Conservation (phyloP, 2,329 filamentous ascomycete genomes). For the Colletotrichum sansevieriae region DNA sequence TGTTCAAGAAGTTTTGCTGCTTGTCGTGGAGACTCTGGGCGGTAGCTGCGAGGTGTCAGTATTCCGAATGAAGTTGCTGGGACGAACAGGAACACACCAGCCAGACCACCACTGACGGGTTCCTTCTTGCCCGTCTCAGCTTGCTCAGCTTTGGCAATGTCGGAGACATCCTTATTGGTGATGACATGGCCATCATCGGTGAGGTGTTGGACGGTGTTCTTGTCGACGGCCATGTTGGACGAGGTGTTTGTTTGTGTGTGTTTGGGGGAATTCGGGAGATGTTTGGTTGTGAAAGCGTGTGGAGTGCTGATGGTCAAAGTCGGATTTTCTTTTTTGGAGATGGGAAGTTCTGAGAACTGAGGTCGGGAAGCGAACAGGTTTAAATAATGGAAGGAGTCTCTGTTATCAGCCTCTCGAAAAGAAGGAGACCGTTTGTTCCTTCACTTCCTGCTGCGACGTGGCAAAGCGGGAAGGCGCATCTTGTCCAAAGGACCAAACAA, state of each 20-base stretch:
- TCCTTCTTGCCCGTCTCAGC: not conserved
- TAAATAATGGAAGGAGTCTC: no score
- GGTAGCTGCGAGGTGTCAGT: not conserved
- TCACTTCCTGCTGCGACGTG: no score
- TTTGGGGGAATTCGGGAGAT: not conserved
- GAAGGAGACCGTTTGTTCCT: no score
- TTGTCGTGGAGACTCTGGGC: constrained; percentile 15
- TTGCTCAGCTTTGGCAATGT: constrained; percentile 6
- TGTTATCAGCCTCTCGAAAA: no score
- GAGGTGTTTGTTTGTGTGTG: not conserved
- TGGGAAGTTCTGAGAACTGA: no score
- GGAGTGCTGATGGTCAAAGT: no score
- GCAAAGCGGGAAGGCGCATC: no score
- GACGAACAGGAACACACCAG: not conserved
- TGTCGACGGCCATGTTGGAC: not conserved
- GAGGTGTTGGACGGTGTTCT: not conserved
- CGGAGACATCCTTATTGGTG: not conserved
- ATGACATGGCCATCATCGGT: constrained; percentile 2
- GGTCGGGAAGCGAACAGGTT: no score
- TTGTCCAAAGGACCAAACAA: no score
- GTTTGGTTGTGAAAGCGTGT: no score
- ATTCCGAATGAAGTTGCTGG: not conserved
- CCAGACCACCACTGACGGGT: not conserved
- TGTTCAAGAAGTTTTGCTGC: constrained; percentile 7
- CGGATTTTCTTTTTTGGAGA: no score